Evolutionary conservation across 1,139 yeast species (phyloP), one percentile per base, ranked within the genome.

Genomic region (Casaregolazyma lundiana): DNA sequence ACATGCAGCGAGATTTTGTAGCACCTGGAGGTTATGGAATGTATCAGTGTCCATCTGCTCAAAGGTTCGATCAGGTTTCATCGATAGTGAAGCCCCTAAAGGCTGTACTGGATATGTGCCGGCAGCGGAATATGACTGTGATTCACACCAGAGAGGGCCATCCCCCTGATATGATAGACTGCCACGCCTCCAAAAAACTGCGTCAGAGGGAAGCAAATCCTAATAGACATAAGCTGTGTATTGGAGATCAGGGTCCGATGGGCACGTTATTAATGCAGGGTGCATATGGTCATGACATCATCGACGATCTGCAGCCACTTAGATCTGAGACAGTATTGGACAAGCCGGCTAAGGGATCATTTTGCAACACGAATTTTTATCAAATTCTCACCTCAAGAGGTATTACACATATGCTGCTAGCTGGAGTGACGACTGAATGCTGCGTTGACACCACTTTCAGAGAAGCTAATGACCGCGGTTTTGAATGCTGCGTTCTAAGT

Each of bases 81-180:
- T 46, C 46, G 11, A 50, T 60, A 8, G 57, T 59, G 21, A 46
- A 36, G 18, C 54, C 60, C 1, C 24, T 53, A 13, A 47, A 52
- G 17, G 41, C 36, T 26, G 55, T 50, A 1, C 53, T 61, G 13
- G 48, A 48, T 2, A 57, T 59, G 2, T 60, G 63, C 13, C 49
- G 65, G 41, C 46, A 43, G 24, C 53, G 54, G 9, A 64, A 64
- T 8, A 44, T 61, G 39, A 53, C 57, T 4, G 53, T 61, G 6
- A 59, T 61, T 19, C 65, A 61, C 41, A 61, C 65, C 1, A 50
- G 65, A 19, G 65, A 61, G 34, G 65, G 65, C 2, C 65, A 61
- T 42, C 48, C 29, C 2, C 54, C 59, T 8, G 59, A 57, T 40
- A 46, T 61, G 41, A 48, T 57, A 0, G 65, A 61, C 41, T 59